Base-by-base conservation (phyloP, 1,284 basidiomycete genomes). In the Tilletia caries region DNA sequence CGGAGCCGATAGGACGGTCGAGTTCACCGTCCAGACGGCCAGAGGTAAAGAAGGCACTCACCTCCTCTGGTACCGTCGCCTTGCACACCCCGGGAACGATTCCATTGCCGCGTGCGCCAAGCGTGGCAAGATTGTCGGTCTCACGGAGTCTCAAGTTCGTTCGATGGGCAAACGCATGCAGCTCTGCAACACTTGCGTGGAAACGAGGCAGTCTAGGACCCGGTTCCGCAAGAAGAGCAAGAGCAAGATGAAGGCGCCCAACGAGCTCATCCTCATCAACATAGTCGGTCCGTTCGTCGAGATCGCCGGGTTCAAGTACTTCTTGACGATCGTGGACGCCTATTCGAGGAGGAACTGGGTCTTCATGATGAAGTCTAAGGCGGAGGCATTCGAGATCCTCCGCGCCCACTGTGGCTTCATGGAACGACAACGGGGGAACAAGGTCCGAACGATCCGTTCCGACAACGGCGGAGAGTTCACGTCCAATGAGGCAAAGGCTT, bases 391-490 rank as follows among this genome's bases (percentile, higher is more conserved):
- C 20, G 8, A 4, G 48, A n/a, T 50, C 6, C 48, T 50, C 25
- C 48, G 25, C 4, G 20, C 4, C 6, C 48, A n/a, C 48, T 50
- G 18, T 27, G 25, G 18, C 18, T 27, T 6, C 20, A 20, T 50
- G 48, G 48, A 50, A 50, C 48, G 48, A 4, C 4, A 50, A 18
- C 18, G 20, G 20, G 48, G 25, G 20, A 6, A 20, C 8, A 50
- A 50, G 48, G 48, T 50, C 20, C 18, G 25, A 27, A 50, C 48
- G 20, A 50, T 50, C 48, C 18, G 48, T 6, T 50, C 48, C 5
- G 48, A 50, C 48, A 50, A 50, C 20, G 48, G 48, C 18, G 48
- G 48, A 20, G 48, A 50, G 48, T 50, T 50, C 48, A 50, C 48
- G 48, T 50, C 48, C 18, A 50, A 50, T 18, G 48, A 8, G 48